Evolutionary conservation across 192 early-diverging fungal genomes (phyloP).

Genomic region (Entomortierella lignicola): DNA sequence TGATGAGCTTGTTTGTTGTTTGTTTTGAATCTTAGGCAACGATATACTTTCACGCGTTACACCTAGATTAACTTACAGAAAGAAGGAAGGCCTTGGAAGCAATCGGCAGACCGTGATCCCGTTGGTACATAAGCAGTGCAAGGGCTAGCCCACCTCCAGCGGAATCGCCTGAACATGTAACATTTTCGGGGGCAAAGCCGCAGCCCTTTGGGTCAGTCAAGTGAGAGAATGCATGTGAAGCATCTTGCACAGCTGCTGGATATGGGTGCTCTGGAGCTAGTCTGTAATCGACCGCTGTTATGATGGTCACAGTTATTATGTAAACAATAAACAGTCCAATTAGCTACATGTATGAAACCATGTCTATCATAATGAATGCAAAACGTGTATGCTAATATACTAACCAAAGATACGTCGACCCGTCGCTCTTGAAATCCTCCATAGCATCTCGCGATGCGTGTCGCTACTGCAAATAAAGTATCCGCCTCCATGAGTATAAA

Average conservation of each 20-base stretch:
- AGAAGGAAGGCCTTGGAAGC: constrained; percentile 68
- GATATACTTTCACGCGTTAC: no score
- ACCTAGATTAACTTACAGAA: constrained; percentile 55
- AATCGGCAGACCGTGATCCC: constrained; percentile 61
- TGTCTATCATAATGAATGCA: no score
- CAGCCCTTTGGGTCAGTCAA: constrained; percentile 57
- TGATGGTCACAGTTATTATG: no score
- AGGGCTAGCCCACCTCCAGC: constrained; percentile 76
- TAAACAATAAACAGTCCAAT: no score
- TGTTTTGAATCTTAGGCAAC: no score
- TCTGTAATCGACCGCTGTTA: constrained; percentile 53
- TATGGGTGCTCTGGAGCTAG: constrained; percentile 57
- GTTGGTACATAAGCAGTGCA: constrained; percentile 69
- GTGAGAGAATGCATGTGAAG: constrained; percentile 63
- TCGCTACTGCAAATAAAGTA: constrained; percentile 64
- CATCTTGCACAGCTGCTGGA: constrained; percentile 76
- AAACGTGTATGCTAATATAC: no score
- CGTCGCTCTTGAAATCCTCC: constrained; percentile 57
- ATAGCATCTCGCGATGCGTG: constrained; percentile 60
- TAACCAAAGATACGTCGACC: constrained; percentile 59
- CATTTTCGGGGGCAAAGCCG: constrained; percentile 67
- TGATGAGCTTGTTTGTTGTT: no score
- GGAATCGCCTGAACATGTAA: constrained; percentile 75
- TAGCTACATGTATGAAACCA: no score
- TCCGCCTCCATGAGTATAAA: constrained; percentile 84